Conservation (phyloP, 2,329 filamentous ascomycete species). For the Exophiala calicioides region DNA sequence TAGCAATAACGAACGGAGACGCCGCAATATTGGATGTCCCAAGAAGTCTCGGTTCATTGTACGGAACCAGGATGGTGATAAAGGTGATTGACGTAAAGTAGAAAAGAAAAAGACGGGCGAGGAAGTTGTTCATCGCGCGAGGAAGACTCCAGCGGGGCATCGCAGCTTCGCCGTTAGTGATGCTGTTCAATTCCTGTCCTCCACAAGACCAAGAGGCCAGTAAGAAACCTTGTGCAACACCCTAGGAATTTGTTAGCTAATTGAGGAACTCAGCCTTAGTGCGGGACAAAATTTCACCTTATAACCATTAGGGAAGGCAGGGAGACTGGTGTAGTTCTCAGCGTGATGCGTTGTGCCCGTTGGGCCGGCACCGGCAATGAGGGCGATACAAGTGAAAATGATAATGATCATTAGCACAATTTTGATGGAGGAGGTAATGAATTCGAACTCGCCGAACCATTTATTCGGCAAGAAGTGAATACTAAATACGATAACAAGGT, state of each 20-base stretch:
- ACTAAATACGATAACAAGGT: conserved; percentile 66
- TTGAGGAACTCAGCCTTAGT: no score
- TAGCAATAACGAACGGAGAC: conserved; percentile 91
- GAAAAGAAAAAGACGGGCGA: conserved; percentile 36
- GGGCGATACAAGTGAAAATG: conserved; percentile 36
- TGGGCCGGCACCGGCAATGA: conserved; percentile 77
- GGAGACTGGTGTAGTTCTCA: neutral
- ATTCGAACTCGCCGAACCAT: conserved; percentile 79
- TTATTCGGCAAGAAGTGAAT: conserved; percentile 83
- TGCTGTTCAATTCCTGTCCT: conserved; percentile 41
- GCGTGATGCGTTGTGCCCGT: conserved; percentile 34
- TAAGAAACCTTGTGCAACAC: no score
- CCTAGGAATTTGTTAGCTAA: no score
- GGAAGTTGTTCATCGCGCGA: conserved; percentile 36
- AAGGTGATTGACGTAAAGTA: conserved; percentile 36
- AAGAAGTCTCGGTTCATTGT: conserved; percentile 30
- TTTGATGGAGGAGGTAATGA: conserved; percentile 76
- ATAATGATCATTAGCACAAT: conserved; percentile 78
- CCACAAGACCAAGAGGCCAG: no score
- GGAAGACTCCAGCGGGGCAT: conserved; percentile 39
- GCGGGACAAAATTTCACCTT: no score
- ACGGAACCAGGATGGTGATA: conserved; percentile 33
- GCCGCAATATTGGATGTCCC: conserved; percentile 47
- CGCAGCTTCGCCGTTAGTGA: conserved; percentile 39
- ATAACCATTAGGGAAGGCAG: no score